Evolutionary conservation across 345 rosid species (phyloP).

Genomic region (Lagerstroemia speciosa): DNA sequence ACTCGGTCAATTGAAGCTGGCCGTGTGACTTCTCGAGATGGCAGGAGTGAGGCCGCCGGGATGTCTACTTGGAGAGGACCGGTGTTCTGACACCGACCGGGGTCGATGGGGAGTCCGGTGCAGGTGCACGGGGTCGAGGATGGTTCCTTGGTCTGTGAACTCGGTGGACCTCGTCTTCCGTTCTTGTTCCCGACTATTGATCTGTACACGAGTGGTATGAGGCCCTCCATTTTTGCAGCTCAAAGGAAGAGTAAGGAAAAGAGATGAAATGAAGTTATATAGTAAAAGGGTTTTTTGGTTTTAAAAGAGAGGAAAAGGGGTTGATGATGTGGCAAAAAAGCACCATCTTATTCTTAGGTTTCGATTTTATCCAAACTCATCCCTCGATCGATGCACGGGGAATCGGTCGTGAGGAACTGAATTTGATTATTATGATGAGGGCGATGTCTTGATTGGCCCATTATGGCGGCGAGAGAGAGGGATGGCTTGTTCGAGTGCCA

Average conservation of each 20-base stretch:
- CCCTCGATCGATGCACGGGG: too few relatives aligned
- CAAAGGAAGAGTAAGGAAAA: background rate
- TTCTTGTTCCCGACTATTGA: conserved; percentile 9
- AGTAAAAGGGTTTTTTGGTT: too few relatives aligned
- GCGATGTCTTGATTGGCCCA: too few relatives aligned
- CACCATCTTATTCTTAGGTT: background rate
- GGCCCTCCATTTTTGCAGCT: conserved; percentile 14
- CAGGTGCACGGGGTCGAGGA: too few relatives aligned
- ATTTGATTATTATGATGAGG: too few relatives aligned
- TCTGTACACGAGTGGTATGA: conserved; percentile 13
- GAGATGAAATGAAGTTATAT: too few relatives aligned
- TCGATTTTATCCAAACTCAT: background rate
- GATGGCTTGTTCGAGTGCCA: too few relatives aligned
- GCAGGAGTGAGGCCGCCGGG: background rate
- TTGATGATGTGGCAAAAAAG: conserved; percentile 8
- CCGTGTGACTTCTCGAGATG: background rate
- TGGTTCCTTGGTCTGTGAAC: background rate
- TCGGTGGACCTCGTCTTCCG: conserved; percentile 1
- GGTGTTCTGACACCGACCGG: background rate
- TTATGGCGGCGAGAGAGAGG: too few relatives aligned
- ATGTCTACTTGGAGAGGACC: background rate
- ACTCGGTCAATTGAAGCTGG: background rate
- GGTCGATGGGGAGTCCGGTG: conserved; percentile 10
- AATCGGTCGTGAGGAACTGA: too few relatives aligned
- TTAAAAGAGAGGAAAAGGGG: background rate